phyloP scores from a whole-genome alignment of 306 rosid species.

The Prunus davidiana region DNA sequence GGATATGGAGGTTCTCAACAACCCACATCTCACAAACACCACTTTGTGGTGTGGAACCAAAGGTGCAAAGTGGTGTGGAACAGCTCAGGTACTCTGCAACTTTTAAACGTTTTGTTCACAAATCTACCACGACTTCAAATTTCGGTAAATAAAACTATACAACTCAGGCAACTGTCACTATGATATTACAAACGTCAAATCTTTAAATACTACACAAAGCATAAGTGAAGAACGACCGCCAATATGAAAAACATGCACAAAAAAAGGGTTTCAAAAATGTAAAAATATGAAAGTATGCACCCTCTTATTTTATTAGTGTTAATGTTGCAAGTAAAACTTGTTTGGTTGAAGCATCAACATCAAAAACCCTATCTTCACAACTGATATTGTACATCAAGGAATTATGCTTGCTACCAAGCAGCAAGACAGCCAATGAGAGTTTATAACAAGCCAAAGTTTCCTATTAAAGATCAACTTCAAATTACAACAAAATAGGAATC shows the following conservation, averaged over 20 bases:
- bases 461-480: background rate
- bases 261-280: background rate
- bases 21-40: background rate
- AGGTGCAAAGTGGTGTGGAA: background rate
- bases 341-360: background rate
- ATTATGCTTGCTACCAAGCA: background rate
- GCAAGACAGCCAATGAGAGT: background rate
- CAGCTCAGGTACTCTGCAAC: background rate
- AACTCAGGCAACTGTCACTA: background rate
- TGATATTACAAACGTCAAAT: background rate
- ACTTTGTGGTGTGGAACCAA: background rate
- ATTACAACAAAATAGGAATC: background rate
- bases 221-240: background rate
- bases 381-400: slow-evolving; percentile 1
- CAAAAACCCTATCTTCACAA: background rate
- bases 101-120: background rate
- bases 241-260: background rate
- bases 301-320: background rate
- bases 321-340: background rate
- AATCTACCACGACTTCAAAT: background rate
- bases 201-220: background rate
- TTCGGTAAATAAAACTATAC: background rate
- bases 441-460: background rate
- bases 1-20: background rate
- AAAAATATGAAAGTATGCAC: background rate